Percentiles rank a stretch among this genome's conserved stretches.
phyloP scores from a whole-genome alignment of 805 yeast genomes.

The Yamadazyma phyllophila region DNA sequence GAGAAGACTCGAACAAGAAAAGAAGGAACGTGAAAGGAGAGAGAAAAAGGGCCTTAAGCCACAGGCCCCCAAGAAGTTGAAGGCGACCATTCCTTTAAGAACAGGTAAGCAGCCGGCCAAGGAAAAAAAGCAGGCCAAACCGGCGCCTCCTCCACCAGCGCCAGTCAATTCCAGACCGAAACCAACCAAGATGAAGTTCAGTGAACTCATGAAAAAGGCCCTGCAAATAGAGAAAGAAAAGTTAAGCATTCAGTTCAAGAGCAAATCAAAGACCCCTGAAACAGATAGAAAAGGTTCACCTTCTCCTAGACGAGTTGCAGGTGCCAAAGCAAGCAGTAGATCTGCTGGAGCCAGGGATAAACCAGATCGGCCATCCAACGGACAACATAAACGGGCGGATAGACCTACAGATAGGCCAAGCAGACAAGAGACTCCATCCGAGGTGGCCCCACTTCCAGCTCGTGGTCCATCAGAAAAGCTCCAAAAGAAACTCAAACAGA shows the following conservation, averaged over 20 bases:
- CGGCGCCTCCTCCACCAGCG: constrained; percentile 8
- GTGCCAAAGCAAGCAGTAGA: no score
- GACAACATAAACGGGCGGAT: no score
- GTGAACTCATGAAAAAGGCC: constrained; percentile 70
- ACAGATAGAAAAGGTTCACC: not conserved
- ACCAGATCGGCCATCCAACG: no score
- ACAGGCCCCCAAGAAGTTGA: constrained; percentile 16
- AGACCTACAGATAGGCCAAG: no score
- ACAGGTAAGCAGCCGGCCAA: not conserved
- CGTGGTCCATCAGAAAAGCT: constrained; percentile 61
- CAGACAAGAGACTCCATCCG: not conserved
- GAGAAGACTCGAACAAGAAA: constrained; percentile 54
- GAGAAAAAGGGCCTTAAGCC: constrained; percentile 33
- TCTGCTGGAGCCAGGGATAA: no score
- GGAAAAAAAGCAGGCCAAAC: not conserved
- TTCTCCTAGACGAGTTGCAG: not conserved
- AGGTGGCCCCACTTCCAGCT: constrained; percentile 35
- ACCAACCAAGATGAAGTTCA: constrained; percentile 46
- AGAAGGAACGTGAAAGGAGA: constrained; percentile 32
- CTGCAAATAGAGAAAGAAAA: constrained; percentile 51
- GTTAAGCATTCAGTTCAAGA: constrained; percentile 35
- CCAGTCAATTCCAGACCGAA: constrained; percentile 4
- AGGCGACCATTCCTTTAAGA: constrained; percentile 9
- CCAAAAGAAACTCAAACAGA: constrained; percentile 41
- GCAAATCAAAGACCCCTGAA: constrained; percentile 33